These are phyloP conservation scores for Serpula lacrymans DNA, from an alignment of 768 basidiomycete species.

Conservation along the genomic window DNA sequence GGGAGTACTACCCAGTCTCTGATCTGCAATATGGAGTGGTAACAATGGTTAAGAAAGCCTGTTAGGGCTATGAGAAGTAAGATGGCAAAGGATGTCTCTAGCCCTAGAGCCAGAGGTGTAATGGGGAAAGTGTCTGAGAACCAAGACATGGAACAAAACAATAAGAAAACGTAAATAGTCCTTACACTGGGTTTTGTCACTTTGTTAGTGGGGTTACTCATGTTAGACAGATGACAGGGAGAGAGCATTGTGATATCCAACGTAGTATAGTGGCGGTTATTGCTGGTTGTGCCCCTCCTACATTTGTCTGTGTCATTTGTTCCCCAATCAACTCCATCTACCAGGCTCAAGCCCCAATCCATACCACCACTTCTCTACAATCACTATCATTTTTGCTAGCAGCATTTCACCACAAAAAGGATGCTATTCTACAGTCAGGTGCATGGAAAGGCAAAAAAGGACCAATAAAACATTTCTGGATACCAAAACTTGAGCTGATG, in stretches of 20 bases:
- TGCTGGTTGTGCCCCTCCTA: constrained; percentile 9
- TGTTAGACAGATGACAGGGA: background rate
- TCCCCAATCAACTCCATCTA: constrained; percentile 11
- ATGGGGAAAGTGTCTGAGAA: too few relatives aligned
- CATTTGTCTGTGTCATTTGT: background rate
- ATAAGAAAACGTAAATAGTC: too few relatives aligned
- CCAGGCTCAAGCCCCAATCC: constrained; percentile 4
- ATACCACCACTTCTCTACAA: background rate
- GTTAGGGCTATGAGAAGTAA: too few relatives aligned
- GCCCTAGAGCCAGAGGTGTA: too few relatives aligned
- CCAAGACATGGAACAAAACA: too few relatives aligned
- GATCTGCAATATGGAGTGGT: too few relatives aligned
- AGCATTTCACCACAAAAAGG: constrained; percentile 33
- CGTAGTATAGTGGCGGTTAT: constrained; percentile 7
- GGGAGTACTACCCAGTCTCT: too few relatives aligned
- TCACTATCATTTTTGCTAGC: constrained; percentile 11
- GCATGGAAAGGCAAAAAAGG: constrained; percentile 21
- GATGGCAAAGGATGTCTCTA: too few relatives aligned
- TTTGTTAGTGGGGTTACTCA: background rate
- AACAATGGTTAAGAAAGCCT: too few relatives aligned
- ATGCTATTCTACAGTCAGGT: constrained; percentile 24
- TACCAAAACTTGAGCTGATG: constrained; percentile 39
- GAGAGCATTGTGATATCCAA: background rate
- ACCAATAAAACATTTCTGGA: constrained; percentile 31
- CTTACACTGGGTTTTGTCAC: too few relatives aligned